phyloP scores from a whole-genome alignment of 768 basidiomycete species.

The Tricholoma furcatifolium region DNA sequence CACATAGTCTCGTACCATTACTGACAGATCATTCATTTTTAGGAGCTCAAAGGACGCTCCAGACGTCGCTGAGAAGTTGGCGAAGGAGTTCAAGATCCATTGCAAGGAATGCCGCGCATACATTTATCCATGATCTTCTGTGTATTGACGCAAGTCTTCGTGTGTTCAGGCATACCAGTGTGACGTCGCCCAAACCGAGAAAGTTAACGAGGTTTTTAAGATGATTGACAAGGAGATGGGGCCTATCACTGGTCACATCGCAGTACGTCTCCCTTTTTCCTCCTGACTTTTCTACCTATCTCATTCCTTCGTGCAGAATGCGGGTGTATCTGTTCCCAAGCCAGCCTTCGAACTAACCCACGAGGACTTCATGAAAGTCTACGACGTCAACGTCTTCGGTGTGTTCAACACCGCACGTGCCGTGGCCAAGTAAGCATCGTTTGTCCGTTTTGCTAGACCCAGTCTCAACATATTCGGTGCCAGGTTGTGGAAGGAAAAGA shows the following conservation, averaged over 20 bases:
- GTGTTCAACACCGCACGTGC: constrained; percentile 65
- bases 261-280: constrained; percentile 32
- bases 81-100: constrained; percentile 41
- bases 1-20: not conserved
- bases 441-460: no score
- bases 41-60: constrained; percentile 50
- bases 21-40: not conserved
- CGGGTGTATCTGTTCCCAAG: constrained; percentile 63
- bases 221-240: constrained; percentile 50
- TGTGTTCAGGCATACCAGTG: constrained; percentile 55
- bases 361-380: constrained; percentile 56
- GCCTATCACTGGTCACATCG: constrained; percentile 51
- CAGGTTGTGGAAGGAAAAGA: constrained; percentile 44
- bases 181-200: constrained; percentile 54
- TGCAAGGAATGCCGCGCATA: constrained; percentile 34
- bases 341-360: constrained; percentile 54
- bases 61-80: constrained; percentile 45
- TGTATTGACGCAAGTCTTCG: no score
- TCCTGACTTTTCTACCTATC: not conserved
- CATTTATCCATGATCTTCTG: not conserved
- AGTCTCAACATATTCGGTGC: not conserved
- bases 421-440: constrained; percentile 44
- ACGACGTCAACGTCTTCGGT: constrained; percentile 60
- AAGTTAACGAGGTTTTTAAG: constrained; percentile 42
- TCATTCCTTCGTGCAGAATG: constrained; percentile 47